Percentiles rank a stretch among this genome's conserved stretches.
Evolutionary conservation across 2,329 filamentous ascomycete genomes (phyloP).

Genomic region (Colletotrichum sp.): DNA sequence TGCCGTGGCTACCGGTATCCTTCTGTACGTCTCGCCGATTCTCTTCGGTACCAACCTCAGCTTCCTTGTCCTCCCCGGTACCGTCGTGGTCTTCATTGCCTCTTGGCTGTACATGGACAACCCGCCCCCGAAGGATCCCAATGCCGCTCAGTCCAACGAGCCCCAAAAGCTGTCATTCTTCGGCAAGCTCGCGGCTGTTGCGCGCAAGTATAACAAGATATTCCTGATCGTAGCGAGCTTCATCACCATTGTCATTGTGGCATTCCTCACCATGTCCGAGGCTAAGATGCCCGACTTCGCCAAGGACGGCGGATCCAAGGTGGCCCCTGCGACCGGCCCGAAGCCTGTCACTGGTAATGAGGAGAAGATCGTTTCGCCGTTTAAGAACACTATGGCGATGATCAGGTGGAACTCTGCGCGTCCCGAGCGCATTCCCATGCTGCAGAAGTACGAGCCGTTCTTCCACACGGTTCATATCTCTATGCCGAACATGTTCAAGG

Average conservation of each 20-base stretch:
- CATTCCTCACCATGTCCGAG: slow-evolving; percentile 22
- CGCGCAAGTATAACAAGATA: slow-evolving; percentile 19
- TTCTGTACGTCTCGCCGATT: slow-evolving; percentile 34
- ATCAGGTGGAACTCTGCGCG: slow-evolving; percentile 30
- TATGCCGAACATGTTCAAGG: slow-evolving; percentile 25
- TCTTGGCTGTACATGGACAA: slow-evolving; percentile 35
- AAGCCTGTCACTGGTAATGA: slow-evolving; percentile 12
- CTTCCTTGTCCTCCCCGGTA: slow-evolving; percentile 31
- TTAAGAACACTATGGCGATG: slow-evolving; percentile 32
- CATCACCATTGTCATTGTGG: slow-evolving; percentile 24
- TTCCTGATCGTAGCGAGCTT: slow-evolving; percentile 16
- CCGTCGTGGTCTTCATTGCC: slow-evolving; percentile 32
- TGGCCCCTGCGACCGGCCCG: not conserved
- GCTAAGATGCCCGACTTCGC: slow-evolving; percentile 22
- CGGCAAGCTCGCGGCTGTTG: slow-evolving; percentile 13
- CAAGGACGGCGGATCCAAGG: not conserved
- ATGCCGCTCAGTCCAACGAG: slow-evolving; percentile 2
- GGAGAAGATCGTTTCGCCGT: slow-evolving; percentile 26
- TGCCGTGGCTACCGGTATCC: slow-evolving; percentile 33
- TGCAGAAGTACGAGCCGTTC: slow-evolving; percentile 33
- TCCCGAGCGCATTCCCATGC: slow-evolving; percentile 28
- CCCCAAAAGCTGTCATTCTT: slow-evolving; percentile 13
- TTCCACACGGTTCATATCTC: slow-evolving; percentile 33
- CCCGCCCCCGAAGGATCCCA: slow-evolving; percentile 27
- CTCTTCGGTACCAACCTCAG: slow-evolving; percentile 32